Conservation (phyloP, 805 yeast genomes). For the Dipodascus albidus region DNA sequence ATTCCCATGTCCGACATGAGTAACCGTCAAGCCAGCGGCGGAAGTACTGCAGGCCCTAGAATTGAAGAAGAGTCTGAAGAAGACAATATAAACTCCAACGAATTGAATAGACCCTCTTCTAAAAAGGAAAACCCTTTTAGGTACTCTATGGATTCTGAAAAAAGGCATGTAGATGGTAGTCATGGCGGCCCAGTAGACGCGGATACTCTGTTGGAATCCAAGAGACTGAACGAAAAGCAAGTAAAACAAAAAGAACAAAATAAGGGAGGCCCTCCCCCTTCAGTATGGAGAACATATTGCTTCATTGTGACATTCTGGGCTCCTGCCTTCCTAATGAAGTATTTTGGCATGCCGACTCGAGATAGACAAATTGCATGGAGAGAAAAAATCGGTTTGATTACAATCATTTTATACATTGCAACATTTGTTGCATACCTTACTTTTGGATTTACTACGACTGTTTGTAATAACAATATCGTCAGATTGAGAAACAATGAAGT, state of each 20-base stretch:
- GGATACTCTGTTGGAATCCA: background rate
- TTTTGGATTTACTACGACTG: conserved; percentile 80
- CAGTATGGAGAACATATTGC: conserved; percentile 74
- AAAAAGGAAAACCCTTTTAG: background rate
- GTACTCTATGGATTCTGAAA: background rate
- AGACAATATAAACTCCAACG: background rate
- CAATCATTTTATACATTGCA: conserved; percentile 64
- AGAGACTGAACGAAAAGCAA: background rate
- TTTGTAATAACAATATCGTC: conserved; percentile 40
- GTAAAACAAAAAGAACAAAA: background rate
- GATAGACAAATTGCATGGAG: conserved; percentile 95
- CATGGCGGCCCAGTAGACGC: background rate
- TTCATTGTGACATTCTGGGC: conserved; percentile 83
- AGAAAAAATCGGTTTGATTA: conserved; percentile 78
- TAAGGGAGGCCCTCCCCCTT: conserved; percentile 14
- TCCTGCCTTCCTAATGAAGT: conserved; percentile 56
- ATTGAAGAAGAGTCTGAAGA: background rate
- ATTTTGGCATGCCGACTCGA: conserved; percentile 67
- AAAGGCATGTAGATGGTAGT: background rate
- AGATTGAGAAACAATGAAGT: conserved; percentile 56
- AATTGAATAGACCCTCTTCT: background rate
- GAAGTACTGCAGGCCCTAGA: background rate
- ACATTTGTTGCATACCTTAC: conserved; percentile 76
- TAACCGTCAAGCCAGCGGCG: background rate
- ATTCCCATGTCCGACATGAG: conserved; percentile 2